A percentile compares a stretch with the other conserved stretches of the same genome.
These are phyloP conservation scores for Suhomyces atakaporum DNA, from an alignment of 1,139 yeast genomes.

Conservation along the genomic window DNA sequence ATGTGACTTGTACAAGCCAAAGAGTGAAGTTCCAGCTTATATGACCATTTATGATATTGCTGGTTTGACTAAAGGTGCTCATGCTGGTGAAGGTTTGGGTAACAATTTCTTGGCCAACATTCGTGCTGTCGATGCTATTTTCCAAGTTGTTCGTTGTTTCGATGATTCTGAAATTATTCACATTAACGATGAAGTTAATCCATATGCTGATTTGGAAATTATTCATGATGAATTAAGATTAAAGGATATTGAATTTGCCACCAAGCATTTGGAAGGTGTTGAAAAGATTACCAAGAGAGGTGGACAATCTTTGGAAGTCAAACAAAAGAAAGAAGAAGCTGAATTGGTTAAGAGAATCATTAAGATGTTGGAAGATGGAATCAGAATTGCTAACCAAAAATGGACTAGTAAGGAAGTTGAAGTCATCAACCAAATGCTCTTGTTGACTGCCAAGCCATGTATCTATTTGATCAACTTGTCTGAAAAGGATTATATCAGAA, in stretches of 20 bases:
- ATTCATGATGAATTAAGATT: conserved; percentile 90
- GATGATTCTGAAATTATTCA: conserved; percentile 98
- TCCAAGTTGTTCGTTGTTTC: conserved; percentile 96
- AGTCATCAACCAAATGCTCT: conserved; percentile 79
- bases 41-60: conserved; percentile 97
- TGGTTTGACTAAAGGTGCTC: conserved; percentile 96
- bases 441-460: conserved; percentile 94
- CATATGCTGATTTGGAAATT: conserved; percentile 91
- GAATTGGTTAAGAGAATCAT: conserved; percentile 77
- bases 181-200: conserved; percentile 97
- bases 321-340: conserved; percentile 92
- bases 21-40: conserved; percentile 87
- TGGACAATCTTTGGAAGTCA: conserved; percentile 93
- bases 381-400: conserved; percentile 85
- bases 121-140: conserved; percentile 97
- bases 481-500: conserved; percentile 92
- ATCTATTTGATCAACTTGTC: conserved; percentile 92
- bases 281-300: conserved; percentile 89
- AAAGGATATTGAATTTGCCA: conserved; percentile 94
- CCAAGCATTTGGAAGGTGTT: conserved; percentile 84
- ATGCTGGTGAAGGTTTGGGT: conserved; percentile 97
- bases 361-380: conserved; percentile 73
- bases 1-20: conserved; percentile 74
- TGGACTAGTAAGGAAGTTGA: conserved; percentile 94
- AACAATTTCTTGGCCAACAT: conserved; percentile 97